Evolutionary conservation across 2,329 filamentous ascomycete species (phyloP).

Genomic region (Thelonectria blattea): DNA sequence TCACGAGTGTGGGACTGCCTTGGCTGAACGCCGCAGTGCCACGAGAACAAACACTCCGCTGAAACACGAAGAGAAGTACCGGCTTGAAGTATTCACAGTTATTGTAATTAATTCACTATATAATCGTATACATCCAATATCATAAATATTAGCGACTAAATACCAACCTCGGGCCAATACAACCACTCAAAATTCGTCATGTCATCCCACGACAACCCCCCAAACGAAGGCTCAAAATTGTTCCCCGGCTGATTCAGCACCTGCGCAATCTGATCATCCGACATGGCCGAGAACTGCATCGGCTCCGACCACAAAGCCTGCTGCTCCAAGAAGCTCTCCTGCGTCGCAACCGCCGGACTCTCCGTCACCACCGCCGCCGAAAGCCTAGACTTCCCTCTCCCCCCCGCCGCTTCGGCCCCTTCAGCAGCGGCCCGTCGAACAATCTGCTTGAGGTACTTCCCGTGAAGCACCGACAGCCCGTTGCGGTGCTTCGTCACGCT

Average conservation of each 20-base stretch:
- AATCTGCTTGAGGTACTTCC: slow-evolving; percentile 53
- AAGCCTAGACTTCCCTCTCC: slow-evolving; percentile 16
- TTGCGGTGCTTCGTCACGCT: slow-evolving; percentile 69
- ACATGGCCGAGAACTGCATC: slow-evolving; percentile 72
- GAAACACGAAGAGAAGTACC: too few species aligned
- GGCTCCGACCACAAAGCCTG: slow-evolving; percentile 54
- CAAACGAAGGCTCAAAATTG: slow-evolving; percentile 61
- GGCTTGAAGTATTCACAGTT: too few species aligned
- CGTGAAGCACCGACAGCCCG: slow-evolving; percentile 64
- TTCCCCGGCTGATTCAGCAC: slow-evolving; percentile 68
- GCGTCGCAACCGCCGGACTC: slow-evolving; percentile 30
- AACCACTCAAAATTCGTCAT: slow-evolving; percentile 64
- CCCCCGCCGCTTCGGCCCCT: slow-evolving; percentile 24
- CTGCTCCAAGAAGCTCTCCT: slow-evolving; percentile 38
- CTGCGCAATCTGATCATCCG: slow-evolving; percentile 70
- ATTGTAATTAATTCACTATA: not conserved
- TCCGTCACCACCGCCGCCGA: slow-evolving; percentile 24
- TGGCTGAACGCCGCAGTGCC: slow-evolving; percentile 25
- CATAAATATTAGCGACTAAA: slow-evolving; percentile 21
- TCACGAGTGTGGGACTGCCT: slow-evolving; percentile 36
- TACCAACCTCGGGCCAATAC: slow-evolving; percentile 55
- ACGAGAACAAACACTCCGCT: slow-evolving; percentile 24
- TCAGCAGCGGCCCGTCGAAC: slow-evolving; percentile 46
- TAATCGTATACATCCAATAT: not conserved
- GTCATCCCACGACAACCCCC: slow-evolving; percentile 64